Base-by-base conservation (phyloP, 306 rosid genomes). In the Sesbania bispinosa region DNA sequence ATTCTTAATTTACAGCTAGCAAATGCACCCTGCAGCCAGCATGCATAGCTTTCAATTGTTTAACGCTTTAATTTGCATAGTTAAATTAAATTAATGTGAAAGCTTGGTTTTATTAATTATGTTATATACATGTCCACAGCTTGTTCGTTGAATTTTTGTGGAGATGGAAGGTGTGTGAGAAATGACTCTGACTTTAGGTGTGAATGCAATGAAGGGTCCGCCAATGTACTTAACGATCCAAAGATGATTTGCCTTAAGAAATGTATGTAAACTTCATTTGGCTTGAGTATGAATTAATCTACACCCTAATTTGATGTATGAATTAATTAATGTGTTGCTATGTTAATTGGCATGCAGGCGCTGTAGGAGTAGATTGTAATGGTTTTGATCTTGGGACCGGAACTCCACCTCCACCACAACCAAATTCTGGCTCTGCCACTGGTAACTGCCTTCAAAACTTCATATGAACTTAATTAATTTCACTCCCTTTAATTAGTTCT, bases 221-320 rank as follows among this genome's bases (percentile, higher is more conserved):
- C 59, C 54, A 82, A 82, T 82, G 27, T 79, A 13, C 46, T 71
- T 36, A 52, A 59, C 3, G 38, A 79, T 58, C 86, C 81, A 3
- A 70, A 52, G 52, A 7, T 79, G 29, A 4, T 75, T 41, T 82
- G 86, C 71, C 38, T 87, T 10, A 77, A 79, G 30, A 64, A 53
- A 59, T 87, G 96, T 88, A 59, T 84, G 92, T 88, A 83, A 58
- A 61, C 21, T 60, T n/a, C n/a, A n/a, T n/a, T n/a, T n/a, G n/a
- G n/a, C n/a, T n/a, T n/a, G n/a, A n/a, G n/a, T n/a, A n/a, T n/a
- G n/a, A n/a, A n/a, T n/a, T n/a, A n/a, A n/a, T n/a, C n/a, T n/a
- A n/a, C n/a, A n/a, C n/a, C n/a, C n/a, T n/a, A n/a, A n/a, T n/a
- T n/a, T n/a, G n/a, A n/a, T n/a, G n/a, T n/a, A n/a, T n/a, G n/a